These are phyloP conservation scores for Diplocarpon mali DNA, from an alignment of 2,329 filamentous ascomycete genomes.

Conservation along the genomic window DNA sequence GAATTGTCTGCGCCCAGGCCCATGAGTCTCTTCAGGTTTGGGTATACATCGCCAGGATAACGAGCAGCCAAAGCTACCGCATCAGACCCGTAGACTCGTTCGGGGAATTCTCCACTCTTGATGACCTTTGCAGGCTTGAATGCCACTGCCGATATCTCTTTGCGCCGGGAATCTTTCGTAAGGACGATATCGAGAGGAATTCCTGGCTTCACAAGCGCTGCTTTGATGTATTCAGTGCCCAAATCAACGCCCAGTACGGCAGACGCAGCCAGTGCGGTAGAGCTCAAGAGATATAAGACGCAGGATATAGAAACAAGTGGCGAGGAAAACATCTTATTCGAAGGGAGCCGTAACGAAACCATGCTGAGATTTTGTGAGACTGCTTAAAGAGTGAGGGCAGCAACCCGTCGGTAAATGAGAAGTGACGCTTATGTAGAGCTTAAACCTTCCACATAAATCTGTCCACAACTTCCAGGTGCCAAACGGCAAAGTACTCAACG, in stretches of 20 bases:
- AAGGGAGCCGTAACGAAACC: slow-evolving; percentile 14
- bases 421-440: slow-evolving; percentile 18
- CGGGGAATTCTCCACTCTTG: slow-evolving; percentile 61
- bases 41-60: slow-evolving; percentile 88
- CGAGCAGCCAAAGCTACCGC: slow-evolving; percentile 76
- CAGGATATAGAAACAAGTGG: slow-evolving; percentile 23
- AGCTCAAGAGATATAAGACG: slow-evolving; percentile 26
- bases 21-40: slow-evolving; percentile 85
- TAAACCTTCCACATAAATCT: slow-evolving; percentile 23
- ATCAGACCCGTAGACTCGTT: slow-evolving; percentile 85
- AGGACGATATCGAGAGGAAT: slow-evolving; percentile 96
- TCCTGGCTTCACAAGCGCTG: slow-evolving; percentile 87
- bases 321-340: slow-evolving; percentile 18
- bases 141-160: slow-evolving; percentile 81
- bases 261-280: slow-evolving; percentile 32
- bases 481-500: slow-evolving; percentile 10
- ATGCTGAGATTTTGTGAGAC: slow-evolving; percentile 18
- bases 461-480: slow-evolving; percentile 21
- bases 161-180: slow-evolving; percentile 94
- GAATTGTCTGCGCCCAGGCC: slow-evolving; percentile 55
- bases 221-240: slow-evolving; percentile 95
- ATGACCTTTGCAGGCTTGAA: slow-evolving; percentile 77
- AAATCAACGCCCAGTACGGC: slow-evolving; percentile 89
- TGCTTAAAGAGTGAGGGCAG: slow-evolving; percentile 25
- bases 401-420: slow-evolving; percentile 6